Base-by-base conservation (phyloP, 306 rosid genomes). In the Begonia peltatifolia region DNA sequence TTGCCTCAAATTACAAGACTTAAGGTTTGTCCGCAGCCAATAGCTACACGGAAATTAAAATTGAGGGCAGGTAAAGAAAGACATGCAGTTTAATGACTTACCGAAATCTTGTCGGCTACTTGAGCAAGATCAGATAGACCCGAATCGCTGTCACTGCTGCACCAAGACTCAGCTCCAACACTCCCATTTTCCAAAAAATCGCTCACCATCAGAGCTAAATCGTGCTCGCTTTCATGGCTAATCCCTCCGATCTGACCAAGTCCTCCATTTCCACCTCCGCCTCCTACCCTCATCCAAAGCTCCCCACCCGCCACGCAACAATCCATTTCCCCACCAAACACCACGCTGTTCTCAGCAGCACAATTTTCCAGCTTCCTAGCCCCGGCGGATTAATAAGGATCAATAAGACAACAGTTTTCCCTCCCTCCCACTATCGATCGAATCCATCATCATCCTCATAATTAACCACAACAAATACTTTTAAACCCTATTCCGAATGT, bases 141-240 rank as follows among this genome's bases (percentile, higher is more conserved):
- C 11, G 95, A 80, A 6, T 90, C 99, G 74, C 94, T 83, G 15
- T 90, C 99, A 63, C 94, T 83, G 79, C 99, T 83, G 18, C 86
- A 86, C 86, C 76, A 68, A 57, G 99, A 86, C 14, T 90, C 94
- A 6, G 88, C 80, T 2, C 95, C 94, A 58, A 61, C 57, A 46
- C 99, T 90, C 2, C 94, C 95, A 68, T 90, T 90, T 56, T 90
- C 99, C 60, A 71, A 72, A 66, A 90, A 90, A 66, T 90, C 99
- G 42, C 80, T 68, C 3, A 90, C 99, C 99, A 90, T 83, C 9
- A 73, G 5, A 11, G 84, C 99, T 61, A 90, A 79, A 70, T 90
- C 99, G 42, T 71, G 82, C 41, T 90, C 99, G 75, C 95, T 90
- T 67, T 90, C 99, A 12, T 76, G 84, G 86, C 99, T 90, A 12